These are phyloP conservation scores for Eimeria falciformis DNA, from an alignment of 169 alveolate genomes.

Conservation along the genomic window DNA sequence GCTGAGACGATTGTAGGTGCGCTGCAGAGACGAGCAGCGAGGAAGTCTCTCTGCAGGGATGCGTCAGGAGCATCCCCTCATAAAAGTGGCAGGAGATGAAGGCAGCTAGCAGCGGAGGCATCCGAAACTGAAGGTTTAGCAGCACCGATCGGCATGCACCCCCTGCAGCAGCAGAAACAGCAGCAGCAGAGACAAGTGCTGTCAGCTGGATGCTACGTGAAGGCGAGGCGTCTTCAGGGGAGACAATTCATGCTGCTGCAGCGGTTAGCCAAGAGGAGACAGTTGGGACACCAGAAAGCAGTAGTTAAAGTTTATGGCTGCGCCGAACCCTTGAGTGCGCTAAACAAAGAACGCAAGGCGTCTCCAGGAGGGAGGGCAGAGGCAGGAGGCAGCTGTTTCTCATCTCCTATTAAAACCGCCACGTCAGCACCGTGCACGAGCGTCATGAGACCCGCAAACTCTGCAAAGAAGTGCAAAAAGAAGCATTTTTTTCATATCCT, in stretches of 20 bases:
- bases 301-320: background rate
- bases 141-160: conserved; percentile 66
- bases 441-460: conserved; percentile 63
- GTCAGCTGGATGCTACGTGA: too few relatives aligned
- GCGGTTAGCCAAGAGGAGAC: too few relatives aligned
- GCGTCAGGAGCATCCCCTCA: conserved; percentile 55
- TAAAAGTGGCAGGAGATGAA: conserved; percentile 63
- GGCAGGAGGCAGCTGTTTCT: conserved; percentile 62
- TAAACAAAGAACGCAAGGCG: conserved; percentile 44
- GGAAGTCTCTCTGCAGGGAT: background rate
- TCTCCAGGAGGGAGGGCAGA: conserved; percentile 37
- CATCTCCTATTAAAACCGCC: conserved; percentile 67
- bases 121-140: conserved; percentile 58
- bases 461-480: conserved; percentile 1
- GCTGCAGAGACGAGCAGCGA: background rate
- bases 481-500: background rate
- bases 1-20: background rate
- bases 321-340: conserved; percentile 61
- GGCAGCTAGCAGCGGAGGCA: conserved; percentile 70
- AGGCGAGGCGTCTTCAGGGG: too few relatives aligned
- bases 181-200: too few relatives aligned
- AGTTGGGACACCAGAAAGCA: too few relatives aligned
- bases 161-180: conserved; percentile 38
- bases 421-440: conserved; percentile 47
- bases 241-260: too few relatives aligned